Percentiles rank a stretch among this genome's conserved stretches.
Evolutionary conservation across 768 basidiomycete species (phyloP).

Genomic region (Tylopilus cervinicoccineus): DNA sequence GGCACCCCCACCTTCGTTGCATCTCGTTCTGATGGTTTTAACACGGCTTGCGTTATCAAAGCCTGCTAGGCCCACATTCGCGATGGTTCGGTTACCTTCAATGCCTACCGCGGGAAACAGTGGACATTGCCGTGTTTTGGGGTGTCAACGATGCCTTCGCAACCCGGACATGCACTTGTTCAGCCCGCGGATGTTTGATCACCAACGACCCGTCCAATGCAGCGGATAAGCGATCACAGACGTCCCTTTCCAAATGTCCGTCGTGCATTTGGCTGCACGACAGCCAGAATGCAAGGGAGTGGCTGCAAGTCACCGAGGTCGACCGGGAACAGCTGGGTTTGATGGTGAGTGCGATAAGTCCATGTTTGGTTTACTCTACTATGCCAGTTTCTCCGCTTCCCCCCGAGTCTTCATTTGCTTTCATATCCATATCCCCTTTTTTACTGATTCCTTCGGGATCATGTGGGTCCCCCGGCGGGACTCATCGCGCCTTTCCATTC

Average conservation of each 20-base stretch:
- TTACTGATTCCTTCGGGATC: slow-evolving; percentile 6
- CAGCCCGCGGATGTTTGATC: slow-evolving; percentile 12
- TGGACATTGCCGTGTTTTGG: slow-evolving; percentile 68
- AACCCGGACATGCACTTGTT: slow-evolving; percentile 14
- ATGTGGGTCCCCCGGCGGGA: slow-evolving; percentile 9
- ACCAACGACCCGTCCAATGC: slow-evolving; percentile 6
- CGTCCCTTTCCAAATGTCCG: slow-evolving; percentile 8
- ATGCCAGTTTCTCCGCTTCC: neutral
- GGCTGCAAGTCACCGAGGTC: slow-evolving; percentile 34
- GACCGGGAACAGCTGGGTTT: slow-evolving; percentile 22
- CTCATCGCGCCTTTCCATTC: slow-evolving; percentile 6
- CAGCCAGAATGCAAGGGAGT: slow-evolving; percentile 27
- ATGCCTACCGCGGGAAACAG: slow-evolving; percentile 48
- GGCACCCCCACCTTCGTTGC: slow-evolving; percentile 1
- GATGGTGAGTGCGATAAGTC: slow-evolving; percentile 24
- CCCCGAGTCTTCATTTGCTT: slow-evolving; percentile 1
- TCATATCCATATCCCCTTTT: slow-evolving; percentile 15
- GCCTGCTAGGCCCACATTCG: slow-evolving; percentile 46
- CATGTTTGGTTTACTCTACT: slow-evolving; percentile 4
- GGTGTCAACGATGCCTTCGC: slow-evolving; percentile 24
- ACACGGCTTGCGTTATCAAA: slow-evolving; percentile 26
- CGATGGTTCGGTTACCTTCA: slow-evolving; percentile 66
- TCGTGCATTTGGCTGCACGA: slow-evolving; percentile 25
- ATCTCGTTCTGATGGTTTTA: slow-evolving; percentile 2
- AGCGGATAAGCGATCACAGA: neutral